Evolutionary conservation across 2,329 filamentous ascomycete species (phyloP), one percentile per base, ranked within the genome.

Genomic region (Aspergillus calidoustus): DNA sequence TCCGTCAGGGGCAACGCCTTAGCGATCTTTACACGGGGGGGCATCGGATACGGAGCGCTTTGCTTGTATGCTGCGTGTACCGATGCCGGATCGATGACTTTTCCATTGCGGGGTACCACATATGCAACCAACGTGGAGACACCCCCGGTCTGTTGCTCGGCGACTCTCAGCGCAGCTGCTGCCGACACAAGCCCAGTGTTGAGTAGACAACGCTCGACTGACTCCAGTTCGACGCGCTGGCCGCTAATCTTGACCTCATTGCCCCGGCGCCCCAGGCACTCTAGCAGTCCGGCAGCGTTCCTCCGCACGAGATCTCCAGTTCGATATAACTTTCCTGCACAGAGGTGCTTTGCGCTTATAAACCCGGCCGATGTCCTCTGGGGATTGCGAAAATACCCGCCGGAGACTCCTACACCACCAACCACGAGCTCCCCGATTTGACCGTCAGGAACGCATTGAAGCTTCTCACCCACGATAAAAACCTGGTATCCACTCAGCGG

Each of bases 341-440:
- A 28, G 4, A 49, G 3, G 66, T 71, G 30, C 51, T 59, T 23
- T 70, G 69, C 31, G 15, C 0, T 87, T 7, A 94, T 70, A 66
- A 95, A 95, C 75, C 93, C 93, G 66, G 86, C 78, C 53, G 83
- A 77, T 60, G 86, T 93, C 67, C 87, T 84, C 59, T 85, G 81
- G 0, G 80, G 77, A 5, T 82, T 68, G 11, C 76, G 85, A 1
- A 89, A 79, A 69, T 94, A 95, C 3, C 89, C 89, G 71, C 92
- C 89, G 3, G 92, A 90, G 22, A 96, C 81, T 54, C 92, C 92
- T 53, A 85, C 19, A 1, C 69, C 71, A 1, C 60, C 69, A 5
- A 73, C 60, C 30, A 62, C 63, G 6, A 72, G 49, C 46, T 73
- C 69, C 0, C 71, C 71, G 19, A 62, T 49, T 7, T 68, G 59